A percentile compares a stretch with the other conserved stretches of the same genome.
Evolutionary conservation across 345 rosid species (phyloP).

Genomic region (Durio zibethinus): DNA sequence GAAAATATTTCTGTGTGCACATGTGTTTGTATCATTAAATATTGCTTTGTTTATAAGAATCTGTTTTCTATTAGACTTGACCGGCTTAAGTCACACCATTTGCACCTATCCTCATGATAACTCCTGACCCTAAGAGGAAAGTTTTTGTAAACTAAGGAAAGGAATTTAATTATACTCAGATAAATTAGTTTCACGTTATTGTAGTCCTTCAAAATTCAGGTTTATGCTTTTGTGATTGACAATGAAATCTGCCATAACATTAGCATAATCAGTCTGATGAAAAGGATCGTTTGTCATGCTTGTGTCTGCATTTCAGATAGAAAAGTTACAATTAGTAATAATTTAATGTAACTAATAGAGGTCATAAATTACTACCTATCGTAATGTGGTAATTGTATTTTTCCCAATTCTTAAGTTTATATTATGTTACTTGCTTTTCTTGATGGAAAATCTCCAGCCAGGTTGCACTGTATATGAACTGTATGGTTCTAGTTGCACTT

Average conservation of each 20-base stretch:
- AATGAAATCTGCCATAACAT: not conserved
- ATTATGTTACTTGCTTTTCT: not conserved
- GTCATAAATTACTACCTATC: not conserved
- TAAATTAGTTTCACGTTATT: not conserved
- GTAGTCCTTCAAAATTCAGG: not conserved
- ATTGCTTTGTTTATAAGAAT: not conserved
- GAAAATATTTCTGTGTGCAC: not conserved
- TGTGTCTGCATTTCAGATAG: not conserved
- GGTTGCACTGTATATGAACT: not conserved
- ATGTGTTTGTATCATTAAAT: not conserved
- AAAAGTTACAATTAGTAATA: not conserved
- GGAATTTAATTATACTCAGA: not conserved
- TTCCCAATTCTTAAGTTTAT: not conserved
- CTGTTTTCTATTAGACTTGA: not conserved
- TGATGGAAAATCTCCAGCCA: not conserved
- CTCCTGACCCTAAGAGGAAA: not conserved
- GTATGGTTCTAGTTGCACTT: not conserved
- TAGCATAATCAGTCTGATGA: not conserved
- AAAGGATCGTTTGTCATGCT: not conserved
- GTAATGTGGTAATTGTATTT: not conserved
- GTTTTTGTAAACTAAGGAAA: not conserved
- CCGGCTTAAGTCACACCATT: not conserved
- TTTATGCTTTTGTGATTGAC: not conserved
- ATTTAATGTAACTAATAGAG: constrained; percentile 3
- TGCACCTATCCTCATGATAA: not conserved